A percentile compares a stretch with the other conserved stretches of the same genome.
These are phyloP conservation scores for Candida buenavistaensis DNA, from an alignment of 1,139 yeast species.

Conservation along the genomic window DNA sequence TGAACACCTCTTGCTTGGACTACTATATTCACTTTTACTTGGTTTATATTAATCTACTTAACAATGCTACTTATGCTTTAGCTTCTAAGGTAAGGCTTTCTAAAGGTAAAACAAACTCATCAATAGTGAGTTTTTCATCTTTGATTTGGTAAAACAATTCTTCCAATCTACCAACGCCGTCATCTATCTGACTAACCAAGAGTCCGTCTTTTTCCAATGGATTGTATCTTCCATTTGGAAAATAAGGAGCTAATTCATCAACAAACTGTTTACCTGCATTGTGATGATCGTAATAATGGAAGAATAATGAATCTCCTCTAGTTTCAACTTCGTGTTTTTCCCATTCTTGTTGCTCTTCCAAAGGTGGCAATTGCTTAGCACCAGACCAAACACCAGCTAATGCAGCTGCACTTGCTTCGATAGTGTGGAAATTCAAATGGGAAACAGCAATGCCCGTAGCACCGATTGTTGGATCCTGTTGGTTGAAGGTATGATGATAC, in stretches of 20 bases:
- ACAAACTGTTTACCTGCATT: conserved; percentile 23
- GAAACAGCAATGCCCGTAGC: conserved; percentile 41
- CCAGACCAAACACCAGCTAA: conserved; percentile 50
- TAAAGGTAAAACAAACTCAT: conserved; percentile 10
- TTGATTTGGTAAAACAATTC: conserved; percentile 24
- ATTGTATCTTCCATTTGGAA: conserved; percentile 24
- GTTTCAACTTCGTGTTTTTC: conserved; percentile 21
- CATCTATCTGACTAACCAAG: conserved; percentile 24
- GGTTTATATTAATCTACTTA: too few species aligned
- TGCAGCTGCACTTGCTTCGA: conserved; percentile 45
- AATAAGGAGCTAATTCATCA: conserved; percentile 21
- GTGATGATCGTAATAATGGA: conserved; percentile 26
- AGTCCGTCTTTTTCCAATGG: conserved; percentile 27
- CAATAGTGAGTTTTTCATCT: conserved; percentile 12
- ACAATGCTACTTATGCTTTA: too few species aligned
- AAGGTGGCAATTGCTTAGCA: conserved; percentile 24
- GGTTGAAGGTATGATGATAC: conserved; percentile 37
- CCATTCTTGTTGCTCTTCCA: conserved; percentile 32
- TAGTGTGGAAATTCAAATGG: conserved; percentile 40
- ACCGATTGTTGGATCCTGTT: conserved; percentile 44
- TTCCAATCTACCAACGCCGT: conserved; percentile 23
- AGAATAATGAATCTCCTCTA: conserved; percentile 23
- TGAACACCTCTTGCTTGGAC: too few species aligned
- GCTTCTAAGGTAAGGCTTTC: background rate
- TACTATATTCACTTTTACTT: too few species aligned